Evolutionary conservation across 345 rosid species (phyloP), one percentile per base, ranked within the genome.

Genomic region (Brassica rapa): DNA sequence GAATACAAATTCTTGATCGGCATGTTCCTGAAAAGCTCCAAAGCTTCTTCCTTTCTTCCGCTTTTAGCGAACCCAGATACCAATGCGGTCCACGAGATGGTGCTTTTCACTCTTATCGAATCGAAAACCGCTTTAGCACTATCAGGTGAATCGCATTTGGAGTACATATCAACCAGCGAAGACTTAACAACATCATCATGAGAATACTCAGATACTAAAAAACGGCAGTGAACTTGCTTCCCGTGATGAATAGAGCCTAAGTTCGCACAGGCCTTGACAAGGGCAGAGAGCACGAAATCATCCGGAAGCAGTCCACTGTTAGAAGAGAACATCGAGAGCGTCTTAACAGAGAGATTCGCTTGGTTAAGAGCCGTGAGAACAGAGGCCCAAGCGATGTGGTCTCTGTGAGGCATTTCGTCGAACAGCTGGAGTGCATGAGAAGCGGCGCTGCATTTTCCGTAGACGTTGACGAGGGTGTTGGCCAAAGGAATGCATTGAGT

Each of bases 101-200:
- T 25, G 79, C 75, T 87, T 79, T 83, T 87, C 59, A 69, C 57
- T 71, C 64, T 65, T 68, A 90, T 86, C 3, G 90, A 90, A 72
- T 86, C 86, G 35, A 90, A 90, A 76, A 87, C 88, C 0, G 66
- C 68, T 25, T 84, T 84, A 69, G 89, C 91, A 70, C 43, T 56
- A 24, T 82, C 77, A 0, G 81, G 85, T 4, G 81, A 70, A 27
- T 86, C 88, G 46, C 89, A 87, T 85, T 91, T 91, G 4, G 94
- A 77, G 68, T 91, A 91, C 92, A 91, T 85, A 77, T 91, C 90
- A 81, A 91, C 92, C 69, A 91, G 72, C 61, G 96, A 88, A 6
- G 93, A 89, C 82, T 91, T 91, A 14, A 87, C 88, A 66, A 91
- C 88, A 79, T 85, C 89, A 60, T 91, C 96, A 55, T 80, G 71